Evolutionary conservation across 129 eudicot species (phyloP).

Genomic region (Flaveria linearis): DNA sequence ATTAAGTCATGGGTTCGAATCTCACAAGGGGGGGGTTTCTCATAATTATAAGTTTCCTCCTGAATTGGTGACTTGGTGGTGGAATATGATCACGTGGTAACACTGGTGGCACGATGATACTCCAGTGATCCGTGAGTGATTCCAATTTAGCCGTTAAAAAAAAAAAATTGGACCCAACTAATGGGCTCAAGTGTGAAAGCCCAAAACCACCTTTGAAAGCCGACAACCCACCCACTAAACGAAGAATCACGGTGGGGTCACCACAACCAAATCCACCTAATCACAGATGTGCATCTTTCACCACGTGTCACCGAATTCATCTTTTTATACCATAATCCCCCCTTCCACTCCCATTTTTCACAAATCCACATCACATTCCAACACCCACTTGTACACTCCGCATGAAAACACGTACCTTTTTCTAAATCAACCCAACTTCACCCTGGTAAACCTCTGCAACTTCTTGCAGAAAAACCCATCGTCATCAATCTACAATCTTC

Average conservation of each 20-base stretch:
- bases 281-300: slow-evolving; percentile 28
- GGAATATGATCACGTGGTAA: too few relatives aligned
- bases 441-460: background rate
- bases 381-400: background rate
- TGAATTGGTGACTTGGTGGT: too few relatives aligned
- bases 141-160: too few relatives aligned
- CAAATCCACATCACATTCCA: background rate
- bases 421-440: background rate
- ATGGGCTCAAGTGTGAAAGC: background rate
- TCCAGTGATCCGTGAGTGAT: too few relatives aligned
- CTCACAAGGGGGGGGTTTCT: too few relatives aligned
- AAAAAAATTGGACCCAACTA: background rate
- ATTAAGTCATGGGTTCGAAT: too few relatives aligned
- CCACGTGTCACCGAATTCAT: slow-evolving; percentile 61
- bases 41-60: too few relatives aligned
- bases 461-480: background rate
- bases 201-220: slow-evolving; percentile 1
- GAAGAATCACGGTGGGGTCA: slow-evolving; percentile 10
- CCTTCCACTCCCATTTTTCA: slow-evolving; percentile 12
- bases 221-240: slow-evolving; percentile 8
- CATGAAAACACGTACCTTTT: background rate
- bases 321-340: background rate
- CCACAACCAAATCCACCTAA: slow-evolving; percentile 33
- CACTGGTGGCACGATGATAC: too few relatives aligned
- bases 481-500: slow-evolving; percentile 4